Conservation (phyloP, 2,329 filamentous ascomycete species). For the Zymoseptoria brevis region DNA sequence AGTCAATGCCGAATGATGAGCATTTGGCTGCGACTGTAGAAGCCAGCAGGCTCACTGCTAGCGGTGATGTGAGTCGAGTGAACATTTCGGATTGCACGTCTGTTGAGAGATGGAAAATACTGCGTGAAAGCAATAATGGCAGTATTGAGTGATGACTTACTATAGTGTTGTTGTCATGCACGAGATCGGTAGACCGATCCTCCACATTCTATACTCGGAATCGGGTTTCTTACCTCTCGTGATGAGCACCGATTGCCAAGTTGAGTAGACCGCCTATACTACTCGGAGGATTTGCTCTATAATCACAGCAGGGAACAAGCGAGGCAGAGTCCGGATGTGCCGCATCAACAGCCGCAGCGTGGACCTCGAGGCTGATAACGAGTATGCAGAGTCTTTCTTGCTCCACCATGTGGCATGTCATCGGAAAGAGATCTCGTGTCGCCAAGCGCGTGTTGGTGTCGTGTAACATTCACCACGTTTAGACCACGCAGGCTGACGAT, state of each 20-base stretch:
- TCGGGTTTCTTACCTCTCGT: neutral
- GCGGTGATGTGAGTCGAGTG: neutral
- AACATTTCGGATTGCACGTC: neutral
- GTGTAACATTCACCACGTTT: neutral
- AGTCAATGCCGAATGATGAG: slow-evolving; percentile 32
- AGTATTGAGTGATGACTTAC: neutral
- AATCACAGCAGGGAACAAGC: neutral
- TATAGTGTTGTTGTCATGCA: neutral
- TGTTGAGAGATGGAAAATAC: neutral
- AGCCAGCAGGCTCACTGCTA: neutral
- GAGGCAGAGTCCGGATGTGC: neutral
- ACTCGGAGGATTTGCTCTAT: neutral
- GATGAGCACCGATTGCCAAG: neutral
- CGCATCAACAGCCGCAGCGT: neutral
- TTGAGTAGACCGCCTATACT: neutral
- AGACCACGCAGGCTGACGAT: neutral
- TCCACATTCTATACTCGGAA: neutral
- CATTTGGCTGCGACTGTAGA: slow-evolving; percentile 9
- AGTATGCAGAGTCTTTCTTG: neutral
- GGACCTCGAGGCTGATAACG: neutral
- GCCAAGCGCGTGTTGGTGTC: neutral
- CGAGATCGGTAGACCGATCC: neutral
- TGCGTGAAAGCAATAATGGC: neutral
- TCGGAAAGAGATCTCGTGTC: neutral
- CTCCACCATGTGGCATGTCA: neutral